Base-by-base conservation (phyloP, 805 yeast species). In the Suhomyces vadensis region DNA sequence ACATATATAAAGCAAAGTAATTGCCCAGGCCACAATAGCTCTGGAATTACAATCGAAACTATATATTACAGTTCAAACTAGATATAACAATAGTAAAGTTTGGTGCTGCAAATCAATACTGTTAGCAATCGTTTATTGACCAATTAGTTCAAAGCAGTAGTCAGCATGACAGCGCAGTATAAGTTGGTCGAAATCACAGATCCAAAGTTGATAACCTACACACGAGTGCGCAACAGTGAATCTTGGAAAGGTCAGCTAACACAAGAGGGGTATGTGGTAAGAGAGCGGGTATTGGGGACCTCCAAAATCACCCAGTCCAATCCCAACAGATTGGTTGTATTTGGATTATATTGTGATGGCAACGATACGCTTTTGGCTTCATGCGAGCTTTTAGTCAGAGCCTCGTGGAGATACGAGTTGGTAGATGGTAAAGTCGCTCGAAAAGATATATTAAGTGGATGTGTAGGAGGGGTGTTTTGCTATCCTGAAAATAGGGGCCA, bases 381-480 rank as follows among this genome's bases (percentile, higher is more conserved):
- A 2, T 51, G 65, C 16, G 77, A 71, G 48, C 39, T 71, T 14
- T 43, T 65, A 19, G 52, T 70, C 17, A 51, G 77, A 37, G 52
- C 56, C 23, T 45, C 69, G 3, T 57, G 61, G 58, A 54, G 57
- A 31, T 62, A 62, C 39, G 50, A 44, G 10, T 48, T 46, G 10
- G 46, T 44, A 2, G 47, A 42, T 6, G 53, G 51, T 6, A 37
- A 49, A 22, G 63, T 59, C 3, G 45, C 39, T 4, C 45, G 53
- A 24, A 41, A 49, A 9, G 48, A 48, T 3, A 52, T 66, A 13
- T 48, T 51, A 16, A 49, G 66, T 41, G 77, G 73, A 1, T 66
- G 73, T 41, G 58, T 72, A 29, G 75, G 76, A 11, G 73, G 71
- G 2, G 77, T 72, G 2, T 71, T 52, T 54, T 69, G 74, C 3